Evolutionary conservation across 768 basidiomycete genomes (phyloP).

Genomic region (Trametes villosa): DNA sequence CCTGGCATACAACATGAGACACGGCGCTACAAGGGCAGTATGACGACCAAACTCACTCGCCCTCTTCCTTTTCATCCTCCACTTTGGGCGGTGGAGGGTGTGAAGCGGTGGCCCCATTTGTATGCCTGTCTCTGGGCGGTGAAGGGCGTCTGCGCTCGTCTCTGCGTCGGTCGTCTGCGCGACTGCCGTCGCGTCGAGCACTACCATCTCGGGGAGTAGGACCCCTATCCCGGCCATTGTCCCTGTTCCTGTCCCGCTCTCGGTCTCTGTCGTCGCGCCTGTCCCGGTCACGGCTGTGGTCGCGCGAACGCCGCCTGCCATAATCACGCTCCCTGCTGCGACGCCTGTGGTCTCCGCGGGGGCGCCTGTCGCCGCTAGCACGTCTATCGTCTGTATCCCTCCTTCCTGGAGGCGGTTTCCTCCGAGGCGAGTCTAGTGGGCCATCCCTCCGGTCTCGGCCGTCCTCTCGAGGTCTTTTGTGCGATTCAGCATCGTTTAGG

Average conservation of each 20-base stretch:
- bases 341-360: conserved; percentile 32
- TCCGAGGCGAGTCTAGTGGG: conserved; percentile 49
- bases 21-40: neutral
- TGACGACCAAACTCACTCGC: conserved; percentile 77
- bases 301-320: conserved; percentile 32
- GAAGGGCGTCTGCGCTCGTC: conserved; percentile 18
- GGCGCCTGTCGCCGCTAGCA: conserved; percentile 35
- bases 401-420: conserved; percentile 34
- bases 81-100: conserved; percentile 23
- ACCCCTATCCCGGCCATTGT: conserved; percentile 31
- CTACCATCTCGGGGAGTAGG: conserved; percentile 38
- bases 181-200: conserved; percentile 24
- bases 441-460: conserved; percentile 74
- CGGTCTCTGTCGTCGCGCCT: conserved; percentile 43
- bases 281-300: conserved; percentile 40
- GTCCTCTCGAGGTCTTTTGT: conserved; percentile 63
- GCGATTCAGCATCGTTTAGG: conserved; percentile 41
- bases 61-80: conserved; percentile 82
- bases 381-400: conserved; percentile 41
- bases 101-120: conserved; percentile 13
- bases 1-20: conserved; percentile 42
- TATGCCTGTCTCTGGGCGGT: conserved; percentile 14
- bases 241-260: conserved; percentile 35
- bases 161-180: conserved; percentile 18
- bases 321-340: conserved; percentile 44